Conservation (phyloP, 164 flowering plant species). For the Kalanchoe fedtschenkoi region DNA sequence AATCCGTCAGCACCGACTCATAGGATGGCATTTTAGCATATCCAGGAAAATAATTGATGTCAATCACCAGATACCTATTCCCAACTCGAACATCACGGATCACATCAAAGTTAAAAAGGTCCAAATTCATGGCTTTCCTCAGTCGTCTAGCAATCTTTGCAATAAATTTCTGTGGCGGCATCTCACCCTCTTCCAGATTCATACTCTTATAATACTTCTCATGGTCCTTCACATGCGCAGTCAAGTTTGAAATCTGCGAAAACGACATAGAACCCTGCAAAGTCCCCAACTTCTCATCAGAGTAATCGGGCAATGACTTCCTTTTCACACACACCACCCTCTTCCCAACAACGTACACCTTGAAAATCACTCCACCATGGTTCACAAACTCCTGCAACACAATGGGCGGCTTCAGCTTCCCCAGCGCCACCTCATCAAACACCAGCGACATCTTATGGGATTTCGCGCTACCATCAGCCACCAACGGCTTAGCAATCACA, state of each 20-base stretch:
- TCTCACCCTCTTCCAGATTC: slow-evolving; percentile 38
- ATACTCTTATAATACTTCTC: slow-evolving; percentile 23
- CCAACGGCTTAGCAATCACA: slow-evolving; percentile 71
- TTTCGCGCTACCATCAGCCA: slow-evolving; percentile 70
- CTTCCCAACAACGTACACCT: slow-evolving; percentile 72
- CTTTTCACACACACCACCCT: slow-evolving; percentile 60
- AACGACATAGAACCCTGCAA: slow-evolving; percentile 42
- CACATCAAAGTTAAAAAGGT: slow-evolving; percentile 73
- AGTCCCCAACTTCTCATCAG: slow-evolving; percentile 44
- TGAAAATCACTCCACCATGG: slow-evolving; percentile 84
- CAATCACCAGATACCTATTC: slow-evolving; percentile 56
- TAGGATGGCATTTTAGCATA: slow-evolving; percentile 73
- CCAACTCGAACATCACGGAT: slow-evolving; percentile 57
- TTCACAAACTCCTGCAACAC: slow-evolving; percentile 79
- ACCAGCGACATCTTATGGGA: slow-evolving; percentile 65
- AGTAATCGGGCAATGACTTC: slow-evolving; percentile 61
- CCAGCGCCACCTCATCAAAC: slow-evolving; percentile 30
- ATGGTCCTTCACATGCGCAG: slow-evolving; percentile 11
- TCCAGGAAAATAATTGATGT: slow-evolving; percentile 79
- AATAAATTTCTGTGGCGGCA: slow-evolving; percentile 54
- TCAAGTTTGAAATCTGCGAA: slow-evolving; percentile 66
- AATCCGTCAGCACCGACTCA: slow-evolving; percentile 59
- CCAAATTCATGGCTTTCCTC: slow-evolving; percentile 33
- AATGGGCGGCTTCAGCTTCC: slow-evolving; percentile 45
- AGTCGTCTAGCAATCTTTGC: slow-evolving; percentile 45